phyloP scores from a whole-genome alignment of 805 yeast species.

The Lipomyces yamadae region DNA sequence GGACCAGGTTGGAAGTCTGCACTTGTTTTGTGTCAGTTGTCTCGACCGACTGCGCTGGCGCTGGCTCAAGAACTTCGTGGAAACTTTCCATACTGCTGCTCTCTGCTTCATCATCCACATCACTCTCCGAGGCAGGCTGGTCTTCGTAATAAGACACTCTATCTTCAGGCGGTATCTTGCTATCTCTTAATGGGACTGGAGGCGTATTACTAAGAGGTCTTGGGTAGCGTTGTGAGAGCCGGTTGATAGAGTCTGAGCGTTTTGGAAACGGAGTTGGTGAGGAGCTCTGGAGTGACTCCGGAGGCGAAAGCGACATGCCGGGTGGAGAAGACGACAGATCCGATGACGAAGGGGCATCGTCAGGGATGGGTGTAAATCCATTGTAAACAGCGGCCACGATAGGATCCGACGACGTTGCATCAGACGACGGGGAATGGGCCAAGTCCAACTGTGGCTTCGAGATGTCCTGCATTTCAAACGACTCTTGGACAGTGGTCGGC shows the following conservation, averaged over 20 bases:
- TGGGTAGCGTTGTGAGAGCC: slow-evolving; percentile 4
- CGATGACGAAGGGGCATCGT: slow-evolving; percentile 1
- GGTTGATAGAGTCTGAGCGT: slow-evolving; percentile 4
- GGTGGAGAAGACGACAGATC: slow-evolving; percentile 26
- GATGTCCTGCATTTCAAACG: slow-evolving; percentile 28
- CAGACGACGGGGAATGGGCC: slow-evolving; percentile 1
- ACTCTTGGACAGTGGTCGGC: slow-evolving; percentile 11
- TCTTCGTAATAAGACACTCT: slow-evolving; percentile 11
- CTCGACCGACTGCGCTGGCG: not conserved
- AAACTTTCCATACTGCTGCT: not conserved
- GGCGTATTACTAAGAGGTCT: slow-evolving; percentile 3
- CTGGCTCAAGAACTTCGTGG: not conserved
- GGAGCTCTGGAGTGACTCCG: not conserved
- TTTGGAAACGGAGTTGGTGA: slow-evolving; percentile 3
- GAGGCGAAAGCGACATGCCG: not conserved
- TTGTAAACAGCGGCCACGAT: not conserved
- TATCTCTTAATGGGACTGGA: slow-evolving; percentile 5
- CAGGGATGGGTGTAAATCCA: not conserved
- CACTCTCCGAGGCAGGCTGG: not conserved
- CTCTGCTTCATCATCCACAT: not conserved
- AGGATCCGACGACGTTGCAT: slow-evolving; percentile 15
- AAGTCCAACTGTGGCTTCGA: slow-evolving; percentile 13
- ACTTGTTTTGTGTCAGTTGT: not conserved
- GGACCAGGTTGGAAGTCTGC: not conserved
- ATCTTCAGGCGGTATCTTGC: slow-evolving; percentile 5